Conservation (phyloP, 768 basidiomycete genomes). For the Strobilomyces echinocephalus region DNA sequence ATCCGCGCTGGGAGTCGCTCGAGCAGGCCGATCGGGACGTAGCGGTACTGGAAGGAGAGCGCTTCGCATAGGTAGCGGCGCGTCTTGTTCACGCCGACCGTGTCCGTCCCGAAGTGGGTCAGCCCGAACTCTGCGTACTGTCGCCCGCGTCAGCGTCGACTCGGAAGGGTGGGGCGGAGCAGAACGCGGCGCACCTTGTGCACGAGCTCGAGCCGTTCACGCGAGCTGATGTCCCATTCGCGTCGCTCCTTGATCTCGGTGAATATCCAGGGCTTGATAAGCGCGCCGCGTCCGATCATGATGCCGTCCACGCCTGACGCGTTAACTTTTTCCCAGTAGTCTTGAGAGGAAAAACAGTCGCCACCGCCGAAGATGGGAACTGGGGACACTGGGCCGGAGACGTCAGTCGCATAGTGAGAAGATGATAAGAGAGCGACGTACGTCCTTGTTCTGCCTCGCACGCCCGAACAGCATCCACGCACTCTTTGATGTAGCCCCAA, state of each 20-base stretch:
- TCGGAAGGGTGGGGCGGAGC: neutral
- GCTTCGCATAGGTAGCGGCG: constrained; percentile 93
- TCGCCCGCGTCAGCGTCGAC: neutral
- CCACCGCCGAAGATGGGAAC: constrained; percentile 98
- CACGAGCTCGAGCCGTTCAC: constrained; percentile 77
- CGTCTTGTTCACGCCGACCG: constrained; percentile 84
- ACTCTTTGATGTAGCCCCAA: constrained; percentile 89
- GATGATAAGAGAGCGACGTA: constrained; percentile 33
- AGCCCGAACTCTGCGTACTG: constrained; percentile 87
- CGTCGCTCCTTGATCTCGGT: constrained; percentile 89
- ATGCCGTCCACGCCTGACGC: constrained; percentile 86
- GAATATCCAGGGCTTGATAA: constrained; percentile 96
- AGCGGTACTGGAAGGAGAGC: constrained; percentile 94
- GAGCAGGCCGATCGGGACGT: constrained; percentile 89
- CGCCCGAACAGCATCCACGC: constrained; percentile 74
- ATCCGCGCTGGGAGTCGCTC: constrained; percentile 75
- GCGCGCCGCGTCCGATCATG: constrained; percentile 91
- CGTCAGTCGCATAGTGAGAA: neutral
- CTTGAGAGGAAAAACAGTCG: constrained; percentile 85
- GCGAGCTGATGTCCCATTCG: constrained; percentile 90
- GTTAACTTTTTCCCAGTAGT: constrained; percentile 75
- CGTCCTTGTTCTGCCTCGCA: constrained; percentile 67
- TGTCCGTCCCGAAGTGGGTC: constrained; percentile 82
- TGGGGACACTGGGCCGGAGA: constrained; percentile 52
- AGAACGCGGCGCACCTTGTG: constrained; percentile 49